Conservation (phyloP, 495 filamentous ascomycete species). For the Talaromyces liani region DNA sequence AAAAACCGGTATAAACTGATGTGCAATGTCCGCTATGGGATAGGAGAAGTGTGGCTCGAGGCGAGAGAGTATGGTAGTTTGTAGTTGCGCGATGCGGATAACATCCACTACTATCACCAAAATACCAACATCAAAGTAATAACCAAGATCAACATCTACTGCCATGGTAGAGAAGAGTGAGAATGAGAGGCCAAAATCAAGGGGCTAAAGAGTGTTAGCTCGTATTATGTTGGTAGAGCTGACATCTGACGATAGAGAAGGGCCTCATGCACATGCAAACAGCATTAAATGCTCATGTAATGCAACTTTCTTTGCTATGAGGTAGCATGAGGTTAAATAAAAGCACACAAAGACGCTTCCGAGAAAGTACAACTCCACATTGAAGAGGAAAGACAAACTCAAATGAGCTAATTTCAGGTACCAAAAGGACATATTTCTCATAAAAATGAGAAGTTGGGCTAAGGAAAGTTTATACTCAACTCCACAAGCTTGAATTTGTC, state of each 20-base stretch:
- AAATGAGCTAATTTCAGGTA: too few relatives aligned
- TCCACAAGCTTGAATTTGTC: too few relatives aligned
- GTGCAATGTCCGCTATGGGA: background rate
- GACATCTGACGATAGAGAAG: background rate
- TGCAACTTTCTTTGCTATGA: too few relatives aligned
- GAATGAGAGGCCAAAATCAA: background rate
- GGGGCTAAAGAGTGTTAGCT: background rate
- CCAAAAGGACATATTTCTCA: too few relatives aligned
- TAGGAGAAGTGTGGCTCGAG: background rate
- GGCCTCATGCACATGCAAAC: background rate
- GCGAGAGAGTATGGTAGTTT: background rate
- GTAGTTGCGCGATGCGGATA: background rate
- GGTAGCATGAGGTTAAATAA: too few relatives aligned
- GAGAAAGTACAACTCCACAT: too few relatives aligned
- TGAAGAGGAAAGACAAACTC: too few relatives aligned
- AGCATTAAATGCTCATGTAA: constrained; percentile 3
- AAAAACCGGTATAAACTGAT: background rate
- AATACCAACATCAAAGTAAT: background rate
- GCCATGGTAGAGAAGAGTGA: background rate
- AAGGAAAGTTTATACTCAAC: too few relatives aligned
- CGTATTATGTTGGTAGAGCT: too few relatives aligned
- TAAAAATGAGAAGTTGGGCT: too few relatives aligned
- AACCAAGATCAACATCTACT: background rate
- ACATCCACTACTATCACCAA: background rate
- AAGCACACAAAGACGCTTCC: too few relatives aligned